These are phyloP conservation scores for Globisporangium recalcitrans DNA, from an alignment of 352 stramenopile genomes.

Conservation along the genomic window DNA sequence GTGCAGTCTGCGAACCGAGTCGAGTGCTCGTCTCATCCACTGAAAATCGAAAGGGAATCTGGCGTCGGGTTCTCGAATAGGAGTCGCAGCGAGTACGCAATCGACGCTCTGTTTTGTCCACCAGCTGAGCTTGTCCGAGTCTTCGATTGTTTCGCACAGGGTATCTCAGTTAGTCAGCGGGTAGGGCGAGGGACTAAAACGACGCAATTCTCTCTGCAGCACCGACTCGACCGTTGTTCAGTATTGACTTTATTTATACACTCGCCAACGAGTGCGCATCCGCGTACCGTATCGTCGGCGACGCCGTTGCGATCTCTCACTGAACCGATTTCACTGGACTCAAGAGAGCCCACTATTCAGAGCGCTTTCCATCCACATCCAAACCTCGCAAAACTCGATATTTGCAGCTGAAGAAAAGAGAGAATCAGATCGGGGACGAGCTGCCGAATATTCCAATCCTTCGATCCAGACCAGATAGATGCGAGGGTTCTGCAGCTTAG, in stretches of 20 bases:
- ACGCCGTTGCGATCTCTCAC: slow-evolving; percentile 4
- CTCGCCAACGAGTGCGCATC: not conserved
- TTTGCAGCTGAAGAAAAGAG: not conserved
- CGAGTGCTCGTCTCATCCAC: not conserved
- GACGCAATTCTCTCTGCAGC: not conserved
- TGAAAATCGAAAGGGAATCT: not conserved
- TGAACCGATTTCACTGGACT: slow-evolving; percentile 20
- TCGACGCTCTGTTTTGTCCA: not conserved
- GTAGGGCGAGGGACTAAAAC: not conserved
- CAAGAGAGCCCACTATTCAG: slow-evolving; percentile 8
- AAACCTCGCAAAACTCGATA: not conserved
- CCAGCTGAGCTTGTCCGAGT: too few species aligned
- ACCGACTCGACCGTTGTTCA: not conserved
- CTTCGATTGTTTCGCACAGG: not conserved
- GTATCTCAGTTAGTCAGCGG: not conserved
- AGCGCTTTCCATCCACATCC: not conserved
- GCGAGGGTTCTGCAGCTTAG: too few species aligned
- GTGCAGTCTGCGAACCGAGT: not conserved
- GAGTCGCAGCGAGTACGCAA: not conserved
- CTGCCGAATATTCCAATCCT: too few species aligned
- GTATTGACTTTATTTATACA: slow-evolving; percentile 4
- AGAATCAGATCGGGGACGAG: too few species aligned
- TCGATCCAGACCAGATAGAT: too few species aligned
- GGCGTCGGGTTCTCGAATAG: not conserved
- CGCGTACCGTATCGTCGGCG: not conserved